Percentiles rank a stretch among this genome's conserved stretches.
phyloP scores from a whole-genome alignment of 306 rosid species.

The Castanea mollissima region DNA sequence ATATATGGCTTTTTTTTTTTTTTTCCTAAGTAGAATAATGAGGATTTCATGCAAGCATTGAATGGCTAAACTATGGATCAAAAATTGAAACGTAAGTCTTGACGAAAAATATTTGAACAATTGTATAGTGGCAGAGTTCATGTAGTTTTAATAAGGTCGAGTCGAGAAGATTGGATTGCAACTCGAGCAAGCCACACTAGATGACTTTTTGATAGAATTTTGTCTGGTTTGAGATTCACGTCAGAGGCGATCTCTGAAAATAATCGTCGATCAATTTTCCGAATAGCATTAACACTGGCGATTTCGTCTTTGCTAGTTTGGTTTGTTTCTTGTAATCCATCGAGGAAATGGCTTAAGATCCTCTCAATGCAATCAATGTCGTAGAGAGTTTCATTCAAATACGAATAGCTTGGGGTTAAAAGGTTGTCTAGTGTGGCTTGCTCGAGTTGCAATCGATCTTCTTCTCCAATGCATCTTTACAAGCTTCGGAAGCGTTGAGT shows the following conservation, averaged over 20 bases:
- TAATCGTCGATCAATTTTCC: conserved; percentile 85
- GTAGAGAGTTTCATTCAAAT: conserved; percentile 80
- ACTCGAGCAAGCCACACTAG: no score
- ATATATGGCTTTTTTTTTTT: no score
- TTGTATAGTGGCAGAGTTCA: no score
- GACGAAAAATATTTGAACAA: no score
- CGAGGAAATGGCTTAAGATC: conserved; percentile 51
- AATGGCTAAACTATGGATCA: no score
- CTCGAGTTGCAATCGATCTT: conserved; percentile 81
- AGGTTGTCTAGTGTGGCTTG: conserved; percentile 92
- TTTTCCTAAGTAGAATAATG: rapidly evolving
- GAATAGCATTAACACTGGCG: neutral
- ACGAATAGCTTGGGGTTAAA: conserved; percentile 82
- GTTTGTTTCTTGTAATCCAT: conserved; percentile 40
- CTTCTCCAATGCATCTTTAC: conserved; percentile 70
- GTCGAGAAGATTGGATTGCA: no score
- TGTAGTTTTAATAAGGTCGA: no score
- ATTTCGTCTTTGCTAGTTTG: conserved; percentile 22
- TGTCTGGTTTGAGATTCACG: conserved; percentile 65
- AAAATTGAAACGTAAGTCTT: no score
- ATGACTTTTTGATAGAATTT: conserved; percentile 30
- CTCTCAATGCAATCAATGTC: conserved; percentile 83
- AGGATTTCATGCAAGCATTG: no score
- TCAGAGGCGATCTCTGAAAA: conserved; percentile 93
- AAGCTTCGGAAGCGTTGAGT: conserved; percentile 57